Base-by-base conservation (phyloP, 2,329 filamentous ascomycete genomes). In the Akanthomyces lecanii region DNA sequence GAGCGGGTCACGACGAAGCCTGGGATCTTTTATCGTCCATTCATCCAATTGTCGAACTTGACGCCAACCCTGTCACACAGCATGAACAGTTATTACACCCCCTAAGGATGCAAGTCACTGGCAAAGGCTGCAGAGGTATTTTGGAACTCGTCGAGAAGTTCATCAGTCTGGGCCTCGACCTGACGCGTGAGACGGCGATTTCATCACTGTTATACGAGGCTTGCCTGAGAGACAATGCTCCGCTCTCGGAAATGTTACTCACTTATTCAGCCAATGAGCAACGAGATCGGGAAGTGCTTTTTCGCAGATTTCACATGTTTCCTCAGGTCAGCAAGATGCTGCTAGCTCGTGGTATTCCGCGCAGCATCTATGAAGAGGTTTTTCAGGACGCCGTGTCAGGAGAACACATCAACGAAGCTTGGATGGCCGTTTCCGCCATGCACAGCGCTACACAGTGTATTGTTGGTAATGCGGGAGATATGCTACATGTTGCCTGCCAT, bases 1-100 rank as follows among this genome's bases (percentile, higher is more conserved):
- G 23, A 16, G 12, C 21, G 6, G 58, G 58, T 3, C 38, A 52
- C 40, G 58, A 61, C 40, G 58, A 45, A 16, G 8, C 45, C 38
- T 61, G 58, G 58, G 58, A 61, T 12, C 38, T 61, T 11, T 14
- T 53, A 4, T 58, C 44, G 12, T 36, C 55, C 21, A 4, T n/a
- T 47, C 44, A 16, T 4, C 55, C 44, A 7, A 21, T 58, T 5
- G 47, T 12, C n/a, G 10, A 28, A 6, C 4, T 33, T 8, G 40
- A 45, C 25, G 5, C 25, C 14, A 5, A 30, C 10, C 23, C 25
- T 44, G 6, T 4, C 1, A 14, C 1, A 21, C 25, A 52, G 12
- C 5, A 12, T 2, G 11, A 12, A 30, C 10, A 30, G 5, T 25
- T 56, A 44, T 3, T 1, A 5, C 11, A 1, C 4, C 2, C 1